phyloP scores from a whole-genome alignment of 2,329 filamentous ascomycete genomes.

The Sporothrix pallida region DNA sequence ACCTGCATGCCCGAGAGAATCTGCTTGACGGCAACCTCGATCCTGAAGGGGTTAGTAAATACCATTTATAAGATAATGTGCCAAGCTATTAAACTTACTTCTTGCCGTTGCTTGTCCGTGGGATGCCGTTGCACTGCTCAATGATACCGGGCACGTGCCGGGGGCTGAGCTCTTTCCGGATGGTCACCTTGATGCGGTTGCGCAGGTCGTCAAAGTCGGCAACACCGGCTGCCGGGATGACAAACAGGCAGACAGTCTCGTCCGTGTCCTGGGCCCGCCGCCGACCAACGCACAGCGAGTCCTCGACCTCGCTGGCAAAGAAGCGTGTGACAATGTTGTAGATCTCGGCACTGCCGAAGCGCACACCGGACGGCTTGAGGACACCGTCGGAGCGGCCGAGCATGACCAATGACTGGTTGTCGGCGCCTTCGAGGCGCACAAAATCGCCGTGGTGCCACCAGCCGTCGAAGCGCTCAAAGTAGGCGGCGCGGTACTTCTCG shows the following conservation, averaged over 20 bases:
- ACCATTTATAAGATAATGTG: background rate
- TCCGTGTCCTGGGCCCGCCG: slow-evolving; percentile 73
- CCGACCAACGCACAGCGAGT: slow-evolving; percentile 86
- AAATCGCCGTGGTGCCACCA: slow-evolving; percentile 98
- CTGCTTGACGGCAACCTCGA: slow-evolving; percentile 95
- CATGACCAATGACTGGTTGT: slow-evolving; percentile 82
- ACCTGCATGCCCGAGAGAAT: slow-evolving; percentile 87
- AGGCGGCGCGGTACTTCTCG: slow-evolving; percentile 79
- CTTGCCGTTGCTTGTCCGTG: slow-evolving; percentile 92
- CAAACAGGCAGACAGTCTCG: slow-evolving; percentile 86
- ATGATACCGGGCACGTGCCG: slow-evolving; percentile 87
- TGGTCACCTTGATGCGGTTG: slow-evolving; percentile 66
- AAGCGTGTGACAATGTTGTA: slow-evolving; percentile 91
- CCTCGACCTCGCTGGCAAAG: slow-evolving; percentile 78
- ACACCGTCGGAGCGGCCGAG: slow-evolving; percentile 91
- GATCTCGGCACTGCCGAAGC: slow-evolving; percentile 93
- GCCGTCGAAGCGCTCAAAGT: slow-evolving; percentile 81
- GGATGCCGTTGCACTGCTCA: slow-evolving; percentile 82
- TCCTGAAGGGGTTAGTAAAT: slow-evolving; percentile 54
- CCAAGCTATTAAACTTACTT: slow-evolving; percentile 68
- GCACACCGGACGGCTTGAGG: slow-evolving; percentile 86
- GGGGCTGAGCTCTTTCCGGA: slow-evolving; percentile 81
- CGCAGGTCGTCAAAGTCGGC: slow-evolving; percentile 66
- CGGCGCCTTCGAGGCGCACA: slow-evolving; percentile 66
- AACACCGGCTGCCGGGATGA: slow-evolving; percentile 70